Evolutionary conservation across 192 early-diverging fungal genomes (phyloP), one percentile per base, ranked within the genome.

Genomic region (Entrophospora sp.): DNA sequence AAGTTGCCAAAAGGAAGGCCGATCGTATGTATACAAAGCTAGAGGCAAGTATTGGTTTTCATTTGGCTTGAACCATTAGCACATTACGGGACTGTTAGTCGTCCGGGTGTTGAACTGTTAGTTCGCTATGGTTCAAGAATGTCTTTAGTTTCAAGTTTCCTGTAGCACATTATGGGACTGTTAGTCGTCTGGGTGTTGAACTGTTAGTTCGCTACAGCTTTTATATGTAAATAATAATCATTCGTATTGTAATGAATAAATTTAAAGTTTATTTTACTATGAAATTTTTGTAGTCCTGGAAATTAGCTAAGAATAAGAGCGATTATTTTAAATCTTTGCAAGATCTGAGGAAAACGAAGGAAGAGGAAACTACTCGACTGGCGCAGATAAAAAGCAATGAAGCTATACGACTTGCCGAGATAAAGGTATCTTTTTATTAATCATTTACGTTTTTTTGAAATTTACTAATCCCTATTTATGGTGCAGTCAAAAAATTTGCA

Each of bases 91-190:
- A 64, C 62, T 64, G 35, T 64, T 64, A 18, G 62, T 64, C 20
- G 62, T 36, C 48, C 38, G 62, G 35, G 48, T 64, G 46, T 52
- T 64, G 48, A 64, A 64, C 62, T 64, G 46, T 61, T 61, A 20
- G 60, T 61, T 46, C 60, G 60, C 42, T 61, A 31, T 28, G 32
- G 25, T 44, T 61, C 60, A 45, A 18, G 10, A 45, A 8, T 45
- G 42, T 44, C 27, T 56, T 31, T 45, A 42, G 31, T 12, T 30
- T 61, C 45, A 40, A 45, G 60, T 64, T 30, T 61, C 45, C 60
- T 61, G 60, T 64, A 51, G 32, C 48, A 52, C 42, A 64, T 32
- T 52, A 28, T 27, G 53, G 53, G 28, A 56, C 53, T 56, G 53
- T 51, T 51, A n/a, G 48, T 51, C 48, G 48, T 51, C 48, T 25